Evolutionary conservation across 2,329 filamentous ascomycete species (phyloP), one percentile per base, ranked within the genome.

Genomic region (Raffaelea deltoideospora): DNA sequence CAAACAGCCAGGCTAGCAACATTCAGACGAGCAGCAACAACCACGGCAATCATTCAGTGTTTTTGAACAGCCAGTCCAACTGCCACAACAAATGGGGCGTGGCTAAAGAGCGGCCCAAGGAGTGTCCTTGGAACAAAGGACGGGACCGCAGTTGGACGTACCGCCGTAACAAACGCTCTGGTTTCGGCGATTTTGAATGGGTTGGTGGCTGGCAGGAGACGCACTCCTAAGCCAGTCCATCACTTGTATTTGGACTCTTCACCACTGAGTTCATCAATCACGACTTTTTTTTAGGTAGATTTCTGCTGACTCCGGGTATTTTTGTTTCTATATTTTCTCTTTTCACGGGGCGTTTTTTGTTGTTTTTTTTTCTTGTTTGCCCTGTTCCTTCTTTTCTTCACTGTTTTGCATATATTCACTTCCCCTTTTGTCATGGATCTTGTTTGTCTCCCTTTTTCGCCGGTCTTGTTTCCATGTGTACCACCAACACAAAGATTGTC

Each of bases 141-240:
- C 56, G 69, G 61, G 70, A 75, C 57, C 67, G 63, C 63, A 70
- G 75, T 57, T 67, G 63, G 63, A 69, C 60, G 45, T 73, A 70
- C 69, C 69, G 70, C 52, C 65, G 71, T 51, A 76, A 79, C 44
- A 64, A 61, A 52, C 69, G 69, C 48, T 58, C 67, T 52, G 78
- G 80, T 61, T 71, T 83, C 56, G 78, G 77, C 53, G 81, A 88
- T 53, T 63, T 87, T 65, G 86, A 93, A 74, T 93, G 88, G 79
- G 84, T 94, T 76, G 86, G 86, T 67, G 84, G 82, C 63, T 92
- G 83, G 76, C 76, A 82, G 58, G 76, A 76, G 48, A 58, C 57
- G 52, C 55, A 59, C 45, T 63, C 56, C 48, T 57, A 46, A 40
- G 39, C 38, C 47, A 44, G 41, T 50, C 55, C 54, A 64, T 56